A percentile compares a stretch with the other conserved stretches of the same genome.
These are phyloP conservation scores for Pseudogymnoascus sp. DNA, from an alignment of 2,329 filamentous ascomycete species.

Conservation along the genomic window DNA sequence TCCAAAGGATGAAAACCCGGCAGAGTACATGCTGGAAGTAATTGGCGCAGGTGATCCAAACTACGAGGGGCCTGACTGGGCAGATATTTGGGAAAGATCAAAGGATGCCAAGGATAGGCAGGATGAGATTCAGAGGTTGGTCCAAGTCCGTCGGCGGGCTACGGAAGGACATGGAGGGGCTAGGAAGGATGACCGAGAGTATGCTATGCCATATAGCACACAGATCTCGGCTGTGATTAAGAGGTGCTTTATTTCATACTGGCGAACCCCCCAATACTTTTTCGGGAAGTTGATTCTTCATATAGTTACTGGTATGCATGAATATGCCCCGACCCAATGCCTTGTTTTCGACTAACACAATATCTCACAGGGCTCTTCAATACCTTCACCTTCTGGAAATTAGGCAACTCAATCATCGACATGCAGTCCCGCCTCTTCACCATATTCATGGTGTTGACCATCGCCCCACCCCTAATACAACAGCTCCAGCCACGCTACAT, in stretches of 20 bases:
- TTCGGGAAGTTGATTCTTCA: constrained; percentile 57
- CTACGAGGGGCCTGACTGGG: constrained; percentile 55
- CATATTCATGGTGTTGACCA: constrained; percentile 66
- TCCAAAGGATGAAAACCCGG: constrained; percentile 63
- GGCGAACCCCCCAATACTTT: constrained; percentile 55
- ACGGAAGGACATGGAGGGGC: constrained; percentile 23
- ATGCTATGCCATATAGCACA: constrained; percentile 49
- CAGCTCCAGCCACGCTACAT: constrained; percentile 67
- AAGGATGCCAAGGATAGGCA: constrained; percentile 31
- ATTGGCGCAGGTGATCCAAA: constrained; percentile 57
- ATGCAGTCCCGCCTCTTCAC: constrained; percentile 67
- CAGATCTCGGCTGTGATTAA: constrained; percentile 49
- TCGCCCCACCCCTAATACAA: constrained; percentile 65
- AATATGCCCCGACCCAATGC: constrained; percentile 47
- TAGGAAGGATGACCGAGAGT: constrained; percentile 49
- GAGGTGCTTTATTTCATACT: constrained; percentile 55
- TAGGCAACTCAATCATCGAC: constrained; percentile 49
- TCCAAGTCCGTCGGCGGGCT: constrained; percentile 35
- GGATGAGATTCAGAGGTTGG: constrained; percentile 45
- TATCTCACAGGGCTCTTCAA: constrained; percentile 50
- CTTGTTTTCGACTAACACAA: not conserved
- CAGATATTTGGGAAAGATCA: constrained; percentile 49
- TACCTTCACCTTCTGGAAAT: constrained; percentile 59
- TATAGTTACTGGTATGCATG: constrained; percentile 45
- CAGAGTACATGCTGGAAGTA: constrained; percentile 63